Base-by-base conservation (phyloP, 2,329 filamentous ascomycete species). In the Botrytis galanthina region DNA sequence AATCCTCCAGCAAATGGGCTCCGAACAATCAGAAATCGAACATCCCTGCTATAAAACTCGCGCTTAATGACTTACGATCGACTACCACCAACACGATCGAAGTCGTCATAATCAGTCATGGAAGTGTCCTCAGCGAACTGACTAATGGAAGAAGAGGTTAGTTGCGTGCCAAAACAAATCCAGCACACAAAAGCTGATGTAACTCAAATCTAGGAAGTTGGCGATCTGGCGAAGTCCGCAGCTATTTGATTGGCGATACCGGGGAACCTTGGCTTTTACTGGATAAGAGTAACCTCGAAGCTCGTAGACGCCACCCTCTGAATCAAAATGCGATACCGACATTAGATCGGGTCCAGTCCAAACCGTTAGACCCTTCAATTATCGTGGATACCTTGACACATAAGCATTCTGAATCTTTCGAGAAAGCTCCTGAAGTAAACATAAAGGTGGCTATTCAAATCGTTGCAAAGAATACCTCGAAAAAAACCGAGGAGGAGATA, bases 31-130 rank as follows among this genome's bases (percentile, higher is more conserved):
- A n/a, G 14, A 22, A n/a, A 8, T 51, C 32, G 63, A 51, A 37
- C 3, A 29, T 51, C 4, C 14, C 44, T 9, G 32, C 44, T 16
- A 12, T 51, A 7, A 51, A 51, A 48, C 22, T 16, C 14, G 46
- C 44, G 5, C 63, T 51, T 2, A 51, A 20, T 51, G 44, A 20
- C n/a, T 67, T 67, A 37, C 32, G 26, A n/a, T 67, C 46, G 9
- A 22, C 7, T 29, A 66, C 20, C 20, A 26, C 22, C 22, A 26
- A 29, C 14, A 39, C 6, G 1, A 14, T 37, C 46, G 63, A 67
- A 51, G 22, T 67, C 37, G 44, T 67, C 4, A n/a, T 67, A 37
- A 32, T 67, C 44, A 51, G 46, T 67, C 46, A 67, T 67, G 44
- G 46, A 67, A 39, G 63, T 12, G 10, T 37, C 4, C 44, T 39